Base-by-base conservation (phyloP, 257 asterid genomes). In the Solanum peruvianum region DNA sequence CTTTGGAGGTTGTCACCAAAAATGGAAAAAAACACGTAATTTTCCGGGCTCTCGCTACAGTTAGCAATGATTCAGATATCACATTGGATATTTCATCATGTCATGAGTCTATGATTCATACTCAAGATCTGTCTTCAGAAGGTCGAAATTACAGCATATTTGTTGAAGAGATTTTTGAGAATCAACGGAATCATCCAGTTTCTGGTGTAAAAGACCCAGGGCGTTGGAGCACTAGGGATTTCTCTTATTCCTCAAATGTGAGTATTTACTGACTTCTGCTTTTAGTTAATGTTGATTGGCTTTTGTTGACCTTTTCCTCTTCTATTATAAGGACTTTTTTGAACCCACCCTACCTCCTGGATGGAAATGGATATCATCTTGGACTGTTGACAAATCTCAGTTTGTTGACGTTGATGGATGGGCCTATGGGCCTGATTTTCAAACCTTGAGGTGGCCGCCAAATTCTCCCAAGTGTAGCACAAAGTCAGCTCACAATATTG, bases 11-110 rank as follows among this genome's bases (percentile, higher is more conserved):
- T 88, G 93, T 93, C 69, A 92, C 93, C 90, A 92, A 92, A 91
- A 94, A 97, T 87, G 98, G 99, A 85, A 93, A 92, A 92, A 96
- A 95, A 90, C 98, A 94, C 92, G 97, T 95, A 27, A 88, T 94
- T 88, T 92, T 96, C 88, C 92, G 99, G 91, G 92, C 95, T 78
- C 98, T 97, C 88, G 98, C 94, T 87, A 90, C 87, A 25, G 95
- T 96, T 85, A 88, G 88, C 66, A 97, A 97, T 91, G 99, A 97
- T 91, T 92, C 98, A 29, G 99, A 96, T 92, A 91, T 93, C 91
- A 88, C 86, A 78, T 92, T 96, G 93, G 93, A 93, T 89, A 91
- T 96, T 73, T 93, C 98, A 16, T 90, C 95, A 39, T 93, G 94
- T 88, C 92, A 89, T 81, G 87, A 64, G 56, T 92, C 94, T 33